A percentile compares a stretch with the other conserved stretches of the same genome.
phyloP scores from a whole-genome alignment of 306 rosid genomes.

The Fragaria nilgerrensis region DNA sequence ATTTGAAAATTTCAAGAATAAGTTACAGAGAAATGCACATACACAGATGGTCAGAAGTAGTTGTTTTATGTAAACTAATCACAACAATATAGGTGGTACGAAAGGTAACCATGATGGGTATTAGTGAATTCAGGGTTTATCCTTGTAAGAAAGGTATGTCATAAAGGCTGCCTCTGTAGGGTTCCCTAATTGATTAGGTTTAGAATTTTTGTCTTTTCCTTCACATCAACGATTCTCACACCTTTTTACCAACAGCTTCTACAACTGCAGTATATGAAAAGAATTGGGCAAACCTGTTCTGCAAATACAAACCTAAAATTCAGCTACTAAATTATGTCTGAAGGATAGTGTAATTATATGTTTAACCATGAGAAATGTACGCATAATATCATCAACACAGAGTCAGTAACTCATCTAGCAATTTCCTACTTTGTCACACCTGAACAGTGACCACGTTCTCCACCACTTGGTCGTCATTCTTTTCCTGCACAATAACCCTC shows the following conservation, averaged over 20 bases:
- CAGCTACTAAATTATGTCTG: not conserved
- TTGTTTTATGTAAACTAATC: not conserved
- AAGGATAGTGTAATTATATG: not conserved
- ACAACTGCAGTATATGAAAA: not conserved
- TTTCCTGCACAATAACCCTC: slow-evolving; percentile 79
- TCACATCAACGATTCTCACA: not conserved
- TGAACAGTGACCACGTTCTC: slow-evolving; percentile 86
- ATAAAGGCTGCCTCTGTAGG: not conserved
- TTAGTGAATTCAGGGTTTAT: not conserved
- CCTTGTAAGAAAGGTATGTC: not conserved
- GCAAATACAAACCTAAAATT: not conserved
- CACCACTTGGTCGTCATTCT: slow-evolving; percentile 55
- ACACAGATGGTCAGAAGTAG: not conserved
- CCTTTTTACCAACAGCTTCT: not conserved
- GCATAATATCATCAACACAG: not conserved
- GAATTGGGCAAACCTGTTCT: not conserved
- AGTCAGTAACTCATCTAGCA: slow-evolving; percentile 2
- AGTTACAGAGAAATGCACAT: not conserved
- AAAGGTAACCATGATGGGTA: not conserved
- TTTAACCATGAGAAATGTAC: not conserved
- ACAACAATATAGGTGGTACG: not conserved
- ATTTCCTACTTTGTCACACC: slow-evolving; percentile 46
- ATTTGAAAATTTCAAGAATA: not conserved
- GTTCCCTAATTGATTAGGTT: not conserved
- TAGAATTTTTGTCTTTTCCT: not conserved